Conservation (phyloP, 2,329 filamentous ascomycete species). For the Mycogone perniciosa region DNA sequence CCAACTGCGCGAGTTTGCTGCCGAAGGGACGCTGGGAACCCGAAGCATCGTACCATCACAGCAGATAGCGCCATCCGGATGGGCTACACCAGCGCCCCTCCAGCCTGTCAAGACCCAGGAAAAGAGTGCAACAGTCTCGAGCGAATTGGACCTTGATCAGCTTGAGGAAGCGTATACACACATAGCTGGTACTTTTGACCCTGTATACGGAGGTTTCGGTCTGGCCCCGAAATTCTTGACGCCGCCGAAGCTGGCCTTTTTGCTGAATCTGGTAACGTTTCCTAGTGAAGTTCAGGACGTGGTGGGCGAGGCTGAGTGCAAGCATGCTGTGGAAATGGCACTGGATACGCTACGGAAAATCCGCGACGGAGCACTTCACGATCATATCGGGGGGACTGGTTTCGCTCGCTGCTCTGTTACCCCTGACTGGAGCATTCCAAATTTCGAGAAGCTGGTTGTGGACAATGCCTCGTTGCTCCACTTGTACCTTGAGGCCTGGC, state of each 20-base stretch:
- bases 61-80: conserved; percentile 24
- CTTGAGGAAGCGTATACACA: conserved; percentile 83
- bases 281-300: conserved; percentile 71
- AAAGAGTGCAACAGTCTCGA: conserved; percentile 37
- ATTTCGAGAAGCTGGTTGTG: conserved; percentile 95
- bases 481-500: conserved; percentile 81
- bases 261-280: conserved; percentile 68
- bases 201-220: conserved; percentile 72
- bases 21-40: conserved; percentile 69
- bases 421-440: conserved; percentile 84
- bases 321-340: conserved; percentile 69
- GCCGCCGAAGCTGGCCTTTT: conserved; percentile 74
- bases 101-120: conserved; percentile 17
- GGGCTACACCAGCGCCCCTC: conserved; percentile 25
- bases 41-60: conserved; percentile 27
- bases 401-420: conserved; percentile 80
- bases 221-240: conserved; percentile 83
- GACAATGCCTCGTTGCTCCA: conserved; percentile 84
- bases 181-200: conserved; percentile 75
- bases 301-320: conserved; percentile 75
- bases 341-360: conserved; percentile 75
- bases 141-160: conserved; percentile 80
- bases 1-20: conserved; percentile 79
- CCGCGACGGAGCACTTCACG: conserved; percentile 46
- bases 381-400: conserved; percentile 48